Percentiles rank a stretch among this genome's conserved stretches.
Evolutionary conservation across 2,329 filamentous ascomycete genomes (phyloP).

Genomic region (Colletotrichum sp.): DNA sequence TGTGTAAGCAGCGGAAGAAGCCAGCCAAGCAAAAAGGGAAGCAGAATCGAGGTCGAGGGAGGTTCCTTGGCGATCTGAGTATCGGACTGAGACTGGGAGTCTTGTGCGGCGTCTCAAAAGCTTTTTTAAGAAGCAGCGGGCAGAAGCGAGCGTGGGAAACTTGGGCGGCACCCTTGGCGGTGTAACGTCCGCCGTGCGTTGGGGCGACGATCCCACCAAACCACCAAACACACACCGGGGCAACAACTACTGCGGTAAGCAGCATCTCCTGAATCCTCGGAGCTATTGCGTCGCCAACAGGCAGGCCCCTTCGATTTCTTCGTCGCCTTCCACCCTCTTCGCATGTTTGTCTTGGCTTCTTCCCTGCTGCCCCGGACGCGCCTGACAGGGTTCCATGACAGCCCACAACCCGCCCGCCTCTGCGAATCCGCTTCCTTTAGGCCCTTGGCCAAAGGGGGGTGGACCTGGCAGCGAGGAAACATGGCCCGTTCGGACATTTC

Average conservation of each 20-base stretch:
- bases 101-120: conserved; percentile 21
- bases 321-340: not conserved
- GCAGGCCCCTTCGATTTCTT: not conserved
- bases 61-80: conserved; percentile 17
- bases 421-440: not conserved
- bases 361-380: not conserved
- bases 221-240: not conserved
- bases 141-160: not conserved
- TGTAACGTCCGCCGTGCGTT: conserved; percentile 10
- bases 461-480: conserved; percentile 15
- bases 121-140: conserved; percentile 18
- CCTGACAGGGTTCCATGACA: not conserved
- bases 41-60: not conserved
- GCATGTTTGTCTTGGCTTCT: not conserved
- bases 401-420: conserved; percentile 1
- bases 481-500: conserved; percentile 18
- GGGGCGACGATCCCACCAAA: not conserved
- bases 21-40: not conserved
- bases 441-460: not conserved
- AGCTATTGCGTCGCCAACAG: not conserved
- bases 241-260: not conserved
- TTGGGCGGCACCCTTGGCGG: conserved; percentile 4
- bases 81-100: conserved; percentile 20
- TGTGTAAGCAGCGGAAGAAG: conserved; percentile 7
- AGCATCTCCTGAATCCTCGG: not conserved